Percentiles rank a stretch among this genome's conserved stretches.
These are phyloP conservation scores for Diaporthe eres DNA, from an alignment of 2,329 filamentous ascomycete genomes.

Conservation along the genomic window DNA sequence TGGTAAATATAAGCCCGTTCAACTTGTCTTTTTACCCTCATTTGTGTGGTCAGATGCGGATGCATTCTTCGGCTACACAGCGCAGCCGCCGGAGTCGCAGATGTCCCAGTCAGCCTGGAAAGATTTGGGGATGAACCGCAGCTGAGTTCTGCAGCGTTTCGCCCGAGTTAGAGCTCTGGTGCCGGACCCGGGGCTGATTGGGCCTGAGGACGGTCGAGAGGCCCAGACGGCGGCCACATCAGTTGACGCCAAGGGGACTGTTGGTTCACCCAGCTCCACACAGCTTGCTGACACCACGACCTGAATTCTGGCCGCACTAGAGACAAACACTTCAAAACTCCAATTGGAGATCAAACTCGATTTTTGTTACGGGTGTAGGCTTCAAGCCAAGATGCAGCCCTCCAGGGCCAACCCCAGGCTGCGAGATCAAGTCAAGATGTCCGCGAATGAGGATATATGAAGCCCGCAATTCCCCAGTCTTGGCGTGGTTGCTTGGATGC, in stretches of 20 bases:
- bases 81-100: not conserved
- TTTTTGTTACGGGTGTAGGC: not conserved
- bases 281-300: not conserved
- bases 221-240: slow-evolving; percentile 8
- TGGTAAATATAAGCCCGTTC: not conserved
- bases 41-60: not conserved
- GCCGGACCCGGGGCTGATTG: slow-evolving; percentile 9
- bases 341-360: slow-evolving; percentile 21
- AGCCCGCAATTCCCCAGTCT: not conserved
- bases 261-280: not conserved
- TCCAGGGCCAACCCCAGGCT: not conserved
- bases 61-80: not conserved
- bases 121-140: not conserved
- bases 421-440: not conserved
- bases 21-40: not conserved
- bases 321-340: not conserved
- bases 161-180: slow-evolving; percentile 9
- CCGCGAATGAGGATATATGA: not conserved
- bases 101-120: not conserved
- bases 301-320: not conserved
- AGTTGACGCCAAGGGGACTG: not conserved
- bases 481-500: not conserved
- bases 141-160: not conserved
- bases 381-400: not conserved
- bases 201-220: slow-evolving; percentile 7